phyloP scores from a whole-genome alignment of 2,329 filamentous ascomycete species.

The Epichloe bromicola region DNA sequence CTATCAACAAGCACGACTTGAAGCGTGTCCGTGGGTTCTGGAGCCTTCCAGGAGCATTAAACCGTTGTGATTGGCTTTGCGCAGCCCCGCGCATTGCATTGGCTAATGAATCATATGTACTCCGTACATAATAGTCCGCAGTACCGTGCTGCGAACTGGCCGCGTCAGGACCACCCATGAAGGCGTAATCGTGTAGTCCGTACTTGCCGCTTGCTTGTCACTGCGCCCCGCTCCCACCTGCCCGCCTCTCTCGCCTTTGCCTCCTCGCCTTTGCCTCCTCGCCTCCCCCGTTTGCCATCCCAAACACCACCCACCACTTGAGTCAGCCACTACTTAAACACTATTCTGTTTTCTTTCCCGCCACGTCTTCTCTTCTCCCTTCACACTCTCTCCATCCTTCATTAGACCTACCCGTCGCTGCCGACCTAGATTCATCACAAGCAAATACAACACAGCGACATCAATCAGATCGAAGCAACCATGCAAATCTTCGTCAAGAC shows the following conservation, averaged over 20 bases:
- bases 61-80: conserved; percentile 7
- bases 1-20: too few species aligned
- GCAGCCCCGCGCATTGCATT: conserved; percentile 5
- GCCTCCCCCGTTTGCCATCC: conserved; percentile 10
- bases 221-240: conserved; percentile 14
- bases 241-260: conserved; percentile 7
- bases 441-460: conserved; percentile 1
- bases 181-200: conserved; percentile 8
- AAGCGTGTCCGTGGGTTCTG: too few species aligned
- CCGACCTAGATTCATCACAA: conserved; percentile 6
- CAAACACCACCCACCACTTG: background rate
- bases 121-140: too few species aligned
- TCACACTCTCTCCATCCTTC: background rate
- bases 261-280: conserved; percentile 12
- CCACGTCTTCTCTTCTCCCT: conserved; percentile 4
- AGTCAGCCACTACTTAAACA: conserved; percentile 18
- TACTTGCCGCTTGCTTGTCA: conserved; percentile 11
- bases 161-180: background rate
- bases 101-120: conserved; percentile 11
- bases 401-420: conserved; percentile 8
- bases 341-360: conserved; percentile 10
- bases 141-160: too few species aligned
- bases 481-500: conserved; percentile 13
- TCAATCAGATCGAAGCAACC: conserved; percentile 5
- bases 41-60: conserved; percentile 21